phyloP scores from a whole-genome alignment of 345 rosid genomes.

The Syzygium grande region DNA sequence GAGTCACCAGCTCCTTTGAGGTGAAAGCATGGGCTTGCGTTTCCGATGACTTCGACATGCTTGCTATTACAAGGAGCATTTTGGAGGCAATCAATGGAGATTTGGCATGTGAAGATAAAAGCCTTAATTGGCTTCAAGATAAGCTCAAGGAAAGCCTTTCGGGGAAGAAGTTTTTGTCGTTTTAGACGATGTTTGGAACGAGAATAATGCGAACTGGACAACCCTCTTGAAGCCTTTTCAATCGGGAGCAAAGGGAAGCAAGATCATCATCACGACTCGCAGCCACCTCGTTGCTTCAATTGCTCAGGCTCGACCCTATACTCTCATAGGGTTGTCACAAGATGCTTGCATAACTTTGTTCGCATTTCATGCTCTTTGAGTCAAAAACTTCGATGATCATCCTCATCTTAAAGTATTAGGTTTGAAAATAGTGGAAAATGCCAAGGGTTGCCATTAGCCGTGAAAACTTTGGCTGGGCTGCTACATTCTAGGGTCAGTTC shows the following conservation, averaged over 20 bases:
- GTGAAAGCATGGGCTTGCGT: neutral
- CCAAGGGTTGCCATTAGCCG: neutral
- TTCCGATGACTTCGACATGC: neutral
- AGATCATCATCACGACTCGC: neutral
- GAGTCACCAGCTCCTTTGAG: neutral
- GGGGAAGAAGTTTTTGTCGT: neutral
- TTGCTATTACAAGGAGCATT: neutral
- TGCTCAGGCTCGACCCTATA: no score
- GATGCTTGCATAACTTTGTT: neutral
- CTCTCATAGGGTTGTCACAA: neutral
- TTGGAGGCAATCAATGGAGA: neutral
- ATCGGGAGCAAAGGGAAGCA: neutral
- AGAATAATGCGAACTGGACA: no score
- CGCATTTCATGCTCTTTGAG: neutral
- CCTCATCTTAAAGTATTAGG: neutral
- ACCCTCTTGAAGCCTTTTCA: neutral
- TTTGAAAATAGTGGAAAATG: neutral
- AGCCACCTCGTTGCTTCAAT: no score
- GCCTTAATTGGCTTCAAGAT: neutral
- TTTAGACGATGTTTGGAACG: neutral
- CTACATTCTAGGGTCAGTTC: neutral
- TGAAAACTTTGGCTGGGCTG: neutral
- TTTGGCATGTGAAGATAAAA: neutral
- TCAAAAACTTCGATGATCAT: neutral
- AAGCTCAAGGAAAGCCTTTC: neutral